phyloP scores from a whole-genome alignment of 2,329 filamentous ascomycete species.

The Daldinia sp. region DNA sequence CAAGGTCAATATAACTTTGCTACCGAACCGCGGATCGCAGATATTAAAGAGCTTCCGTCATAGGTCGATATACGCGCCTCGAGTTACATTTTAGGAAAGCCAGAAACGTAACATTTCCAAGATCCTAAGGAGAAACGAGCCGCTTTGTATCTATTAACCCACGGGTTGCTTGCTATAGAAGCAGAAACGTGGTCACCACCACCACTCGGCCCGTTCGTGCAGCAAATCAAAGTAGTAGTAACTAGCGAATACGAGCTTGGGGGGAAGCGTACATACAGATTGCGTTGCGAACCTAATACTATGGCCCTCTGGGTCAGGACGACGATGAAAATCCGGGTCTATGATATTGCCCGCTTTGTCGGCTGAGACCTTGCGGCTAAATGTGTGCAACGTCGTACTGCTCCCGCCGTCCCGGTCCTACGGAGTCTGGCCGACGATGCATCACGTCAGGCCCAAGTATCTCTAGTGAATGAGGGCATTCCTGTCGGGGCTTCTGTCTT shows the following conservation, averaged over 20 bases:
- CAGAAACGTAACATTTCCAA: background rate
- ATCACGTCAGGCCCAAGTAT: background rate
- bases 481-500: constrained; percentile 1
- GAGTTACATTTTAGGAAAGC: background rate
- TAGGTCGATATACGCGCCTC: background rate
- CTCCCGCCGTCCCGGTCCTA: constrained; percentile 28
- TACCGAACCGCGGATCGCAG: background rate
- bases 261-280: background rate
- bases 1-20: background rate
- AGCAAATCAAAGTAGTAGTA: background rate
- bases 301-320: background rate
- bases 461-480: background rate
- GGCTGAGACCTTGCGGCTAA: constrained; percentile 42
- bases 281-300: background rate
- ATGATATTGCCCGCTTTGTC: constrained; percentile 22
- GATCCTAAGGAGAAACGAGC: background rate
- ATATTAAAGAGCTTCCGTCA: background rate
- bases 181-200: background rate
- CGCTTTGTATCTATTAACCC: background rate
- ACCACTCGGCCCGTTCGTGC: background rate
- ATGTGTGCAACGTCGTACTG: constrained; percentile 34
- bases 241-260: constrained; percentile 9
- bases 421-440: constrained; percentile 28
- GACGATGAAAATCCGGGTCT: constrained; percentile 5
- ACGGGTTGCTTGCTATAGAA: background rate